Evolutionary conservation across 2,329 filamentous ascomycete genomes (phyloP).

Genomic region (Thyridium curvatum): DNA sequence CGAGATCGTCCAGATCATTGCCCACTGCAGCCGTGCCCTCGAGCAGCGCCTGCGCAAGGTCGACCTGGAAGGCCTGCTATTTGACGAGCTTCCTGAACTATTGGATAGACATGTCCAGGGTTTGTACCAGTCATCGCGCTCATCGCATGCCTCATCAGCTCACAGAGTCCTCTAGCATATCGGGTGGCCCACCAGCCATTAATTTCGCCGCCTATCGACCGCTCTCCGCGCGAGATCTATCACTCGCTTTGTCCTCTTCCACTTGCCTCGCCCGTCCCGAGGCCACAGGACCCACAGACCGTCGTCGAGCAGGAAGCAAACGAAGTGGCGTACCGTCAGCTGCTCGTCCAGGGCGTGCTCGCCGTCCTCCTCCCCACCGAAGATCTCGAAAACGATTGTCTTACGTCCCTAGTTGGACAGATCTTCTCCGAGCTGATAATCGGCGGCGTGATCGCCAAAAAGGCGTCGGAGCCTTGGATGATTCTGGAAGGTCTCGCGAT

Average conservation of each 20-base stretch:
- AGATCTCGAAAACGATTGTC: slow-evolving; percentile 80
- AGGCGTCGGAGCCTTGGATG: slow-evolving; percentile 80
- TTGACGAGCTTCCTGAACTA: slow-evolving; percentile 83
- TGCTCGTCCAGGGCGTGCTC: slow-evolving; percentile 77
- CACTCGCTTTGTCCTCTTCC: slow-evolving; percentile 79
- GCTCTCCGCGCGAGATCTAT: slow-evolving; percentile 65
- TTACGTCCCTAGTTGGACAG: slow-evolving; percentile 77
- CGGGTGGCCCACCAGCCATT: slow-evolving; percentile 58
- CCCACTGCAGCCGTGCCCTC: slow-evolving; percentile 81
- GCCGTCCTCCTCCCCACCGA: slow-evolving; percentile 85
- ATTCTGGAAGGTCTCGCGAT: slow-evolving; percentile 81
- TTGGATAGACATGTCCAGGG: slow-evolving; percentile 75
- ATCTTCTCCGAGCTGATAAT: slow-evolving; percentile 87
- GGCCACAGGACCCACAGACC: slow-evolving; percentile 40
- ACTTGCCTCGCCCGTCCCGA: slow-evolving; percentile 71
- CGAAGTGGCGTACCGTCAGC: slow-evolving; percentile 77
- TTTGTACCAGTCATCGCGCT: slow-evolving; percentile 28
- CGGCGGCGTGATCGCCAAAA: slow-evolving; percentile 73
- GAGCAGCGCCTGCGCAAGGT: slow-evolving; percentile 80
- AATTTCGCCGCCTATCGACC: slow-evolving; percentile 51
- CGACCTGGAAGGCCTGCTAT: slow-evolving; percentile 73
- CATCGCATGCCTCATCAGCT: slow-evolving; percentile 5
- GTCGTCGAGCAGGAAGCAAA: slow-evolving; percentile 57
- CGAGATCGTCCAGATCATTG: slow-evolving; percentile 84
- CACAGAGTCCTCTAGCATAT: slow-evolving; percentile 51